Conservation (phyloP, 768 basidiomycete genomes). For the Trametes meyenii region DNA sequence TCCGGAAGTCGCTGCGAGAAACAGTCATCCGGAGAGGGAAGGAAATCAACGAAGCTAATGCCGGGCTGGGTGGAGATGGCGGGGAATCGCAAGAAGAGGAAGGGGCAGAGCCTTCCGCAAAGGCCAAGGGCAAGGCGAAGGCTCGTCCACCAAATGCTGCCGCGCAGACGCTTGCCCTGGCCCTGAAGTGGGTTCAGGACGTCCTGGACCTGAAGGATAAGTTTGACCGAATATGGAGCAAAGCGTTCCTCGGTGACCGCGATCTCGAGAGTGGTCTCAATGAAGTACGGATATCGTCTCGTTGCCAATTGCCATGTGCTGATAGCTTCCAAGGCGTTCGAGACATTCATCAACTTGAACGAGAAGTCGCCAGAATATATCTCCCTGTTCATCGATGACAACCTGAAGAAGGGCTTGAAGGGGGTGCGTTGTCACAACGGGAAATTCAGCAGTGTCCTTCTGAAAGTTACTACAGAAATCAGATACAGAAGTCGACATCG, state of each 20-base stretch:
- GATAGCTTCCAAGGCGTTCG: conserved; percentile 70
- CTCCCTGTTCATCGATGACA: conserved; percentile 95
- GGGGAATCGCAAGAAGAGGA: conserved; percentile 36
- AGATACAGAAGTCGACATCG: conserved; percentile 84
- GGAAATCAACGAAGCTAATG: conserved; percentile 59
- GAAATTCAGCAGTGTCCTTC: background rate
- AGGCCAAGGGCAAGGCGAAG: conserved; percentile 58
- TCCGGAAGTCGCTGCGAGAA: conserved; percentile 70
- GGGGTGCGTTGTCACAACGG: conserved; percentile 58
- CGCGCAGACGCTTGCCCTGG: conserved; percentile 56
- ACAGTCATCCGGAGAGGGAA: conserved; percentile 76
- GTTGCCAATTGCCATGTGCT: background rate
- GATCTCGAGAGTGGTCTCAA: conserved; percentile 81
- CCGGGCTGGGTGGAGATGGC: conserved; percentile 28
- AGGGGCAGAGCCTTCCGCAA: conserved; percentile 38
- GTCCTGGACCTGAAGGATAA: conserved; percentile 91
- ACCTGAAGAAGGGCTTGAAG: conserved; percentile 92
- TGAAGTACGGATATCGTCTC: conserved; percentile 55
- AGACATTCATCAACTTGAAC: conserved; percentile 87
- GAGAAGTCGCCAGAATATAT: conserved; percentile 91
- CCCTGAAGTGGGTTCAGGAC: conserved; percentile 92
- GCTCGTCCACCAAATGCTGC: conserved; percentile 40
- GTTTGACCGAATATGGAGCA: conserved; percentile 75
- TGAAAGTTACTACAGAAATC: conserved; percentile 69
- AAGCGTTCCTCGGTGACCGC: conserved; percentile 72